phyloP scores from a whole-genome alignment of 2,329 filamentous ascomycete genomes.

The Fusarium proliferatum region DNA sequence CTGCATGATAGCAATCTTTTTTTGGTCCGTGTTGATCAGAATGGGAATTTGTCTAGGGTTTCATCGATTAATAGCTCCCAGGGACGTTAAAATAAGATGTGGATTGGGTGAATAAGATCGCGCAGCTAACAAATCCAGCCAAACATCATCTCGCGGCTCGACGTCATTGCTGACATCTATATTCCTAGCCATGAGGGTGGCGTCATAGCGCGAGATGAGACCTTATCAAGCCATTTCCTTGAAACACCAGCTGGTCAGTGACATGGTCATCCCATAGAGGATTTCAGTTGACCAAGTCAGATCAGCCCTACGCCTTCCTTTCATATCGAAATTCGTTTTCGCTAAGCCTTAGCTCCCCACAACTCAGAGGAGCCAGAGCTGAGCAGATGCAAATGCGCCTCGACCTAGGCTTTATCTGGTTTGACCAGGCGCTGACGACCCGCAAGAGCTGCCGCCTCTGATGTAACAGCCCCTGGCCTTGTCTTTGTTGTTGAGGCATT shows the following conservation, averaged over 20 bases:
- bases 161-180: slow-evolving; percentile 17
- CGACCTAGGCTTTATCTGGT: slow-evolving; percentile 26
- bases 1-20: not conserved
- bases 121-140: not conserved
- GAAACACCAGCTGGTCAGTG: not conserved
- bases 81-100: slow-evolving; percentile 18
- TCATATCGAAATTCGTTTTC: not conserved
- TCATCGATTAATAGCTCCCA: not conserved
- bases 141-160: not conserved
- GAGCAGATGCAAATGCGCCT: slow-evolving; percentile 21
- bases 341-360: slow-evolving; percentile 28
- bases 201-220: slow-evolving; percentile 1
- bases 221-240: not conserved
- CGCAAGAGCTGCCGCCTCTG: slow-evolving; percentile 12
- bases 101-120: not conserved
- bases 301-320: slow-evolving; percentile 19
- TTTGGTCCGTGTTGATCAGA: not conserved
- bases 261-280: not conserved
- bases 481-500: not conserved
- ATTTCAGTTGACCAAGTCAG: not conserved
- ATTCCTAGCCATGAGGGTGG: not conserved
- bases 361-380: not conserved
- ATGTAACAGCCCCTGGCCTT: slow-evolving; percentile 5
- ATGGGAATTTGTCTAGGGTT: not conserved
- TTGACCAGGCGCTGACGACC: slow-evolving; percentile 13